Evolutionary conservation across 768 basidiomycete species (phyloP).

Genomic region (Gelatoporia subvermispora): DNA sequence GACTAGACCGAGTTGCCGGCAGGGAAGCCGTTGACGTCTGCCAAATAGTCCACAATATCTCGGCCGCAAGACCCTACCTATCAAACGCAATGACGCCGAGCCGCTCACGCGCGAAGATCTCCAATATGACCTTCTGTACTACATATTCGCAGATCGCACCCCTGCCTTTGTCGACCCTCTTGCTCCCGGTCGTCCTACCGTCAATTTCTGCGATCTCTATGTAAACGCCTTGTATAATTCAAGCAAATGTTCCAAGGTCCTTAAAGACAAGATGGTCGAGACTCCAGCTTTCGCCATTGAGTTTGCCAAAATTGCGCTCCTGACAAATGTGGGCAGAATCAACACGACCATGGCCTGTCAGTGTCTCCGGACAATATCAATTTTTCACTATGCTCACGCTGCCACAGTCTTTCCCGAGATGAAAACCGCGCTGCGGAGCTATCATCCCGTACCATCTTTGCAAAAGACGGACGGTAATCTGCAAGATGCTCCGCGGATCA

Average conservation of each 20-base stretch:
- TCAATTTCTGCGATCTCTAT: conserved; percentile 82
- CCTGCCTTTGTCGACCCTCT: conserved; percentile 66
- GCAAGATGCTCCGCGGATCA: conserved; percentile 89
- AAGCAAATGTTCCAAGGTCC: conserved; percentile 79
- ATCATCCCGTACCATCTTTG: conserved; percentile 86
- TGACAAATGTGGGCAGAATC: conserved; percentile 87
- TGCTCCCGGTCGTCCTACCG: conserved; percentile 39
- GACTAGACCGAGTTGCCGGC: not conserved
- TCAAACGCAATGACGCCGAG: conserved; percentile 80
- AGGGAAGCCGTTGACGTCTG: not conserved
- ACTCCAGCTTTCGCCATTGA: conserved; percentile 74
- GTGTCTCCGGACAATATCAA: conserved; percentile 20
- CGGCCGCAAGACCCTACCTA: conserved; percentile 59
- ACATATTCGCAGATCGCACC: conserved; percentile 68
- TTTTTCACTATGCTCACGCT: conserved; percentile 11
- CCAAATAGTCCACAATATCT: conserved; percentile 32
- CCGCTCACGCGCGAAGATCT: conserved; percentile 80
- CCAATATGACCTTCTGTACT: conserved; percentile 78
- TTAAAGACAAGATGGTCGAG: conserved; percentile 85
- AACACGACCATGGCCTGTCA: conserved; percentile 89
- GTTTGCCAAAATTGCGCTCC: conserved; percentile 75
- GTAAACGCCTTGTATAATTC: conserved; percentile 77
- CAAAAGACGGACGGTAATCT: conserved; percentile 86
- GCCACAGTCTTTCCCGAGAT: conserved; percentile 83
- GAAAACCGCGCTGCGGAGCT: conserved; percentile 85